These are phyloP conservation scores for Ceratopteris richardii DNA, from an alignment of 75 land plant genomes.

Conservation along the genomic window DNA sequence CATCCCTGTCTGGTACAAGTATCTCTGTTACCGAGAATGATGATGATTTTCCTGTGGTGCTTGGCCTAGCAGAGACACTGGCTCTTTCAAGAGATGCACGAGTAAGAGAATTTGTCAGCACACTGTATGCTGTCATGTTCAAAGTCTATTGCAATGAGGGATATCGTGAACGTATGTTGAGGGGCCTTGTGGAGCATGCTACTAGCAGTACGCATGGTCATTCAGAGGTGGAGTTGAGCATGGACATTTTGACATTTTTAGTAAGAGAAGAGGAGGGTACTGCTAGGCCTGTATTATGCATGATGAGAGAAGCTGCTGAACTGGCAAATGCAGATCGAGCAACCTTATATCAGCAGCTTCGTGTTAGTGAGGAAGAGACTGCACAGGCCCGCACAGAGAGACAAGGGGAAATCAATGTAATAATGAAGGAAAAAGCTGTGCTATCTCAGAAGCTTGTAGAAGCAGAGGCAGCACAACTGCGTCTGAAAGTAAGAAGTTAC, in stretches of 20 bases:
- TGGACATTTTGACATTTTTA: constrained; percentile 39
- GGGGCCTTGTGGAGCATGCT: constrained; percentile 41
- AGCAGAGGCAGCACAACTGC: constrained; percentile 27
- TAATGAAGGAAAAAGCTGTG: constrained; percentile 27
- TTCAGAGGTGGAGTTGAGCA: constrained; percentile 33
- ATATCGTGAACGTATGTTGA: constrained; percentile 34
- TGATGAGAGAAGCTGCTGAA: constrained; percentile 41
- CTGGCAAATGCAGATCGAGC: constrained; percentile 30
- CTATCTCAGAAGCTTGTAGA: constrained; percentile 29
- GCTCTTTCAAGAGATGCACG: constrained; percentile 23
- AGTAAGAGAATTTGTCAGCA: constrained; percentile 42
- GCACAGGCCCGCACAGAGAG: constrained; percentile 22
- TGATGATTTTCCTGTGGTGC: constrained; percentile 41
- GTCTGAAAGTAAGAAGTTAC: constrained; percentile 24
- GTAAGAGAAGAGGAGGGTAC: constrained; percentile 42
- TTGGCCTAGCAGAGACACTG: constrained; percentile 34
- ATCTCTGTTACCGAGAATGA: constrained; percentile 19
- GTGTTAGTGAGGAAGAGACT: constrained; percentile 29
- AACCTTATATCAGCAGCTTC: constrained; percentile 28
- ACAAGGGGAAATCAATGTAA: constrained; percentile 26
- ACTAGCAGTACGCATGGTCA: constrained; percentile 22
- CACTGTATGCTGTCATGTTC: constrained; percentile 42
- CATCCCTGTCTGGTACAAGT: constrained; percentile 1
- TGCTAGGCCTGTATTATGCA: constrained; percentile 33
- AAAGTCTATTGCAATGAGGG: constrained; percentile 36